These are phyloP conservation scores for Aspergillus diversus DNA, from an alignment of 495 filamentous ascomycete species.

Conservation along the genomic window DNA sequence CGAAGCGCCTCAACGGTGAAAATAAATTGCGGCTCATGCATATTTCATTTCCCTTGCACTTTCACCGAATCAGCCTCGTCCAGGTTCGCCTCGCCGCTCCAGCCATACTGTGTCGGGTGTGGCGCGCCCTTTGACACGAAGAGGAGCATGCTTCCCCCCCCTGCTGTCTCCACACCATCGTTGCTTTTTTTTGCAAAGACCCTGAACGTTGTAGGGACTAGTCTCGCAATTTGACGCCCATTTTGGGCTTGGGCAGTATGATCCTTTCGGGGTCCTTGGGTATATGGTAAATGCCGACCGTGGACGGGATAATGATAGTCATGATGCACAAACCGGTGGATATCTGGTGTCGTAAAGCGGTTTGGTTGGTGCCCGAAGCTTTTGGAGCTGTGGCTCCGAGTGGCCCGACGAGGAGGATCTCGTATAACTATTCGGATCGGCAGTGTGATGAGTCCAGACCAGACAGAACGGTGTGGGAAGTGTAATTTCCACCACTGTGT, in stretches of 20 bases:
- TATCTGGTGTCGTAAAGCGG: not conserved
- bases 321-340: not conserved
- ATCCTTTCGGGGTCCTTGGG: too few species aligned
- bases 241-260: not conserved
- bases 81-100: too few species aligned
- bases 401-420: not conserved
- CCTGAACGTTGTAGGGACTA: not conserved
- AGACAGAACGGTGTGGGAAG: too few species aligned
- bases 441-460: not conserved
- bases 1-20: not conserved
- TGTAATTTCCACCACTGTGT: too few species aligned
- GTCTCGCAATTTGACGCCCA: not conserved
- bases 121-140: too few species aligned
- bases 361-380: not conserved
- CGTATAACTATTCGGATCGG: constrained; percentile 3
- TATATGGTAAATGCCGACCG: too few species aligned
- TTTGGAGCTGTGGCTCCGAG: not conserved
- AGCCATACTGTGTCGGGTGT: too few species aligned
- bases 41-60: too few species aligned
- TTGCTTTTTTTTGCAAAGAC: not conserved
- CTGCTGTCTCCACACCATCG: too few species aligned
- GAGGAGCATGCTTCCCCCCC: too few species aligned
- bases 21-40: not conserved
- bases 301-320: too few species aligned
- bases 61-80: too few species aligned